Conservation (phyloP, 176 grass and related monocot genomes). For the Carex myosuroides region DNA sequence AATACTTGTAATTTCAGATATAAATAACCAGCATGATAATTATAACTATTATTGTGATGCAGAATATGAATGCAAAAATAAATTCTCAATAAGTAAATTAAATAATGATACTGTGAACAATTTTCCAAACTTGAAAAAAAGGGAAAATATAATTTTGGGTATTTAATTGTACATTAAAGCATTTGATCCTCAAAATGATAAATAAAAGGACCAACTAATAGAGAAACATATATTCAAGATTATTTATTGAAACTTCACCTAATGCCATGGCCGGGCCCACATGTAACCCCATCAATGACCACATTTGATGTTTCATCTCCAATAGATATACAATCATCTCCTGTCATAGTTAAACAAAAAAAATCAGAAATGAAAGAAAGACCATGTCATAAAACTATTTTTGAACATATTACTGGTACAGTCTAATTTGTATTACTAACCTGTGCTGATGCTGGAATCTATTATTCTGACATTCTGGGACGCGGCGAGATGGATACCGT, state of each 20-base stretch:
- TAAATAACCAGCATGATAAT: no score
- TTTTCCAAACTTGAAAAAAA: background rate
- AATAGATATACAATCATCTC: slow-evolving; percentile 40
- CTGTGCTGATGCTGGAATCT: slow-evolving; percentile 29
- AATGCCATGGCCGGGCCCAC: slow-evolving; percentile 38
- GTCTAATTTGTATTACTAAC: slow-evolving; percentile 11
- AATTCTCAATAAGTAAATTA: no score
- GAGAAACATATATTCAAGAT: background rate
- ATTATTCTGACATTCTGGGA: slow-evolving; percentile 21
- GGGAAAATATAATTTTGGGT: background rate
- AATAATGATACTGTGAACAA: background rate
- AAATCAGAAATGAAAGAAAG: background rate
- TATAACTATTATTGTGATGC: no score
- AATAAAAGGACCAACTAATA: background rate
- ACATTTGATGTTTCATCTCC: slow-evolving; percentile 14
- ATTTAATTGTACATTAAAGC: background rate
- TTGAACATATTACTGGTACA: background rate
- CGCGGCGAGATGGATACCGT: slow-evolving; percentile 30
- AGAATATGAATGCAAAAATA: background rate
- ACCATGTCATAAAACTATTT: background rate
- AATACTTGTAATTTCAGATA: no score
- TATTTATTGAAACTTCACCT: slow-evolving; percentile 12
- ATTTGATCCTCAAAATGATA: background rate
- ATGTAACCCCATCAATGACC: background rate
- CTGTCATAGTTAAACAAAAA: slow-evolving; percentile 8